Base-by-base conservation (phyloP, 2,329 filamentous ascomycete species). In the Knufia fluminis region DNA sequence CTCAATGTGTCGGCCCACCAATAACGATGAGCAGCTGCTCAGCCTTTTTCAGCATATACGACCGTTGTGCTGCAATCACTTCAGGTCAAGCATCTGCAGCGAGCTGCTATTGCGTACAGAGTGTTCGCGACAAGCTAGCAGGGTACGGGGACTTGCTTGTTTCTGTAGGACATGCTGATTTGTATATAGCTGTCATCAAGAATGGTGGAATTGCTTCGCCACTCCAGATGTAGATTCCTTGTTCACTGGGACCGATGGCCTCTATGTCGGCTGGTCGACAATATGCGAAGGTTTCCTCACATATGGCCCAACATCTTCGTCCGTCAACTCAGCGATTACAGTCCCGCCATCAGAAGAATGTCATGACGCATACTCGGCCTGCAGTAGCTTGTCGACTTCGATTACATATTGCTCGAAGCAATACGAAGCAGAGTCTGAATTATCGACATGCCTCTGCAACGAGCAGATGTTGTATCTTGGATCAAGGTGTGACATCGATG, bases 391-490 rank as follows among this genome's bases (percentile, higher is more conserved):
- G 39, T 22, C 39, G 24, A 24, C 19, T 22, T 42, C 39, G 19
- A 42, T 24, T 19, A 42, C 19, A 14, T 17, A 19, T 22, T 42
- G 39, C 23, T 31, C 28, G 28, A 19, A 42, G 39, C 39, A 42
- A 19, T 20, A 24, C 39, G 39, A 22, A 24, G 9, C 19, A 42
- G 19, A 42, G 39, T 42, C 19, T 12, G 39, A 19, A 12, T 42
- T 42, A 19, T 42, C 39, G 9, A 42, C 10, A 6, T 42, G 39
- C 39, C 19, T 42, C 19, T 42, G 39, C 24, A 42, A 42, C 19
- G 39, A 42, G 39, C 19, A 42, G 12, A 42, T 42, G 39, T 42
- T 42, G 39, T 42, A 42, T 42, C 9, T 42, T 14, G 39, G 19
- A 22, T 42, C 39, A 19, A 19, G 39, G 6, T 42, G 39, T 14